Evolutionary conservation across 768 basidiomycete species (phyloP).

Genomic region (Xerocomus potaroensis): DNA sequence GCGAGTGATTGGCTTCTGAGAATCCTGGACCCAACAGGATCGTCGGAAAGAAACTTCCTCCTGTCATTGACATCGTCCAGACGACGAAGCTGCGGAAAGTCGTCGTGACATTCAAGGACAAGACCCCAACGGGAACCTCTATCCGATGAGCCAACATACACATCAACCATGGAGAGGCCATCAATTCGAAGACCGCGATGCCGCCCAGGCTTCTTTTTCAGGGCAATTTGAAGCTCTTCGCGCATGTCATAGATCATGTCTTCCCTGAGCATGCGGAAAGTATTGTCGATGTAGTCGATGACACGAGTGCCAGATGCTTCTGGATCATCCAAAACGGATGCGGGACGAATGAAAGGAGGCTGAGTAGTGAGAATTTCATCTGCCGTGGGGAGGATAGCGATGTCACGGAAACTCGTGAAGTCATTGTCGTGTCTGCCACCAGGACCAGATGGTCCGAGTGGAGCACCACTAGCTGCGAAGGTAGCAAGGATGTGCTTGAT

Average conservation of each 20-base stretch:
- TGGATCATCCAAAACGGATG: conserved; percentile 16
- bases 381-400: conserved; percentile 58
- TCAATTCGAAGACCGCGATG: conserved; percentile 33
- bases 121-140: conserved; percentile 39
- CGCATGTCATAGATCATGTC: conserved; percentile 57
- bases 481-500: conserved; percentile 38
- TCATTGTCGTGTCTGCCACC: conserved; percentile 74
- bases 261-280: conserved; percentile 60
- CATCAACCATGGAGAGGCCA: conserved; percentile 32
- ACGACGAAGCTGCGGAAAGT: conserved; percentile 34
- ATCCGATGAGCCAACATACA: conserved; percentile 30
- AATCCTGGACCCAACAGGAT: conserved; percentile 30
- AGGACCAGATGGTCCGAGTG: conserved; percentile 30
- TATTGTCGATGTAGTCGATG: conserved; percentile 54
- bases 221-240: conserved; percentile 45
- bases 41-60: conserved; percentile 31
- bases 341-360: conserved; percentile 45
- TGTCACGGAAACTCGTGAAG: conserved; percentile 49
- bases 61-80: conserved; percentile 28
- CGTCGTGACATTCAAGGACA: conserved; percentile 30
- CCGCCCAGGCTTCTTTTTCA: conserved; percentile 34
- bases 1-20: conserved; percentile 52
- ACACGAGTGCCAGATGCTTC: conserved; percentile 31
- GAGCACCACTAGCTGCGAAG: conserved; percentile 10
- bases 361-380: conserved; percentile 49